Conservation (phyloP, 768 basidiomycete species). For the Leccinum aurantiacum region DNA sequence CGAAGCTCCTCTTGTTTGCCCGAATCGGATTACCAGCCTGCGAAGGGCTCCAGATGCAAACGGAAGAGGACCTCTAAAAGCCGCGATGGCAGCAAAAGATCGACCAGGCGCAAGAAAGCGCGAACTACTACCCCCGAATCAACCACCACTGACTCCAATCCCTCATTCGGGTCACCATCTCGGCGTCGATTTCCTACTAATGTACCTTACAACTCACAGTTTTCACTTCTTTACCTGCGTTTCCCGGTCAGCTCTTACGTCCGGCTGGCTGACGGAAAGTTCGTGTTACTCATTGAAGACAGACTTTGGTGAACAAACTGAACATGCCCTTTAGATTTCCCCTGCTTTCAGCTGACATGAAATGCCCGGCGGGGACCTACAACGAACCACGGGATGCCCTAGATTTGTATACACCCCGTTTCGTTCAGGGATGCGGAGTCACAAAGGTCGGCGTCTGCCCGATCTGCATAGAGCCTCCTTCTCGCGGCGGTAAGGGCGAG, state of each 20-base stretch:
- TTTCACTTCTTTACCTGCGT: conserved; percentile 65
- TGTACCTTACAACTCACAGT: conserved; percentile 48
- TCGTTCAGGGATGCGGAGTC: conserved; percentile 65
- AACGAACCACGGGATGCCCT: conserved; percentile 59
- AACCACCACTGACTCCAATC: not conserved
- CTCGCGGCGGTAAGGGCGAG: conserved; percentile 63
- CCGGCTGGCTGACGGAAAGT: conserved; percentile 41
- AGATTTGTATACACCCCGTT: conserved; percentile 79
- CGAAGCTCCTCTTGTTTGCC: not conserved
- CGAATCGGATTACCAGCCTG: conserved; percentile 18
- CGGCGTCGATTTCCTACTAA: conserved; percentile 52
- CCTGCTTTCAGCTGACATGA: conserved; percentile 17
- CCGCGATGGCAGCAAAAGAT: conserved; percentile 12
- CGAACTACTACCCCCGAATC: not conserved
- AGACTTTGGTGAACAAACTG: not conserved
- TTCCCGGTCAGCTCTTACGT: conserved; percentile 66
- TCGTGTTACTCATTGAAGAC: conserved; percentile 20
- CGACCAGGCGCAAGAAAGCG: conserved; percentile 14
- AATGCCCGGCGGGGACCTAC: conserved; percentile 43
- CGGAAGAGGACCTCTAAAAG: conserved; percentile 16
- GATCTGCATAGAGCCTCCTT: conserved; percentile 60
- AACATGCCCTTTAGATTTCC: conserved; percentile 18
- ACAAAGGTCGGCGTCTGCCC: conserved; percentile 79
- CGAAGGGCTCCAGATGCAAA: conserved; percentile 18
- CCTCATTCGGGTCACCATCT: conserved; percentile 3